phyloP scores from a whole-genome alignment of 129 eudicot species.

The Ambrosia artemisiifolia region DNA sequence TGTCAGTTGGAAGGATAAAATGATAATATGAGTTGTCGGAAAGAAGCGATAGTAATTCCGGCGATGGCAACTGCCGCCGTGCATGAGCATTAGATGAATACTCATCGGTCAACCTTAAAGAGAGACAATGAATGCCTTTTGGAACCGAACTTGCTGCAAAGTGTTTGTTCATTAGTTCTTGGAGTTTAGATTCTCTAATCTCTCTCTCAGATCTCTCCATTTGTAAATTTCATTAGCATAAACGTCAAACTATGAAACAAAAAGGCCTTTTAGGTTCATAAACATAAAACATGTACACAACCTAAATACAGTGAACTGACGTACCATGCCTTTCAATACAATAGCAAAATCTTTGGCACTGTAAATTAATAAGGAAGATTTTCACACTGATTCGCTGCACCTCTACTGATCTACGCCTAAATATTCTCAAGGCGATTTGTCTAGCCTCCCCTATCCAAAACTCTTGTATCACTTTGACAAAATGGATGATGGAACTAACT shows the following conservation, averaged over 20 bases:
- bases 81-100: constrained; percentile 98
- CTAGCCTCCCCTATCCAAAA: no score
- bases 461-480: no score
- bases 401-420: no score
- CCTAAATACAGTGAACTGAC: constrained; percentile 19
- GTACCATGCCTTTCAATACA: constrained; percentile 87
- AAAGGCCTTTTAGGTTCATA: neutral
- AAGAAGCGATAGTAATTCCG: constrained; percentile 89
- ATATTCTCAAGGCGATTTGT: no score
- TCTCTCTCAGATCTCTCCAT: constrained; percentile 93
- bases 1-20: constrained; percentile 86
- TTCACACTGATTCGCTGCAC: no score
- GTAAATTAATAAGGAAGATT: no score
- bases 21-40: constrained; percentile 86
- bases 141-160: constrained; percentile 97
- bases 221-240: constrained; percentile 34
- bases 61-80: constrained; percentile 88
- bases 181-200: constrained; percentile 79
- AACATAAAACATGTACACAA: neutral
- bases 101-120: constrained; percentile 92
- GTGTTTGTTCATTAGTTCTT: constrained; percentile 94
- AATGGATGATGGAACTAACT: no score
- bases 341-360: constrained; percentile 79
- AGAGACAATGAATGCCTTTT: constrained; percentile 91
- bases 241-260: neutral